Percentiles rank a stretch among this genome's conserved stretches.
Evolutionary conservation across 306 rosid species (phyloP).

Genomic region (Trifolium subterraneum): DNA sequence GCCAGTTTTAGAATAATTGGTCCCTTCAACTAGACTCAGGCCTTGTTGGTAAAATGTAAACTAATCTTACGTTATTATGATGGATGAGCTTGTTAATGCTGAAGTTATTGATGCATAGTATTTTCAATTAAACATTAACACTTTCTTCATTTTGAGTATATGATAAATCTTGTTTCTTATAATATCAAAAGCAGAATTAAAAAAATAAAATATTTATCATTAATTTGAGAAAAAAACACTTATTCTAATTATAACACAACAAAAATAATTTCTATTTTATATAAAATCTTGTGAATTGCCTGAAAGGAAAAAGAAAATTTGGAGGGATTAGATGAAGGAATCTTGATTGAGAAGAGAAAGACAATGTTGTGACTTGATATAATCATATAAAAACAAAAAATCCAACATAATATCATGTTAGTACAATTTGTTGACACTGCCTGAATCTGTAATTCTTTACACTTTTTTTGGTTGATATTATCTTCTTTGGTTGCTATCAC

Average conservation of each 20-base stretch:
- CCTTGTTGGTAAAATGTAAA: slow-evolving; percentile 37
- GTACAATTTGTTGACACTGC: slow-evolving; percentile 52
- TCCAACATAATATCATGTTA: slow-evolving; percentile 44
- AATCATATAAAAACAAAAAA: slow-evolving; percentile 43
- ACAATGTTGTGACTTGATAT: slow-evolving; percentile 31
- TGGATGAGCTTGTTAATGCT: slow-evolving; percentile 34
- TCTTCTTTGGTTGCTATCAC: slow-evolving; percentile 48
- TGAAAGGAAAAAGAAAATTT: slow-evolving; percentile 27
- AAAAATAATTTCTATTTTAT: not conserved
- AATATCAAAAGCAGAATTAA: slow-evolving; percentile 10
- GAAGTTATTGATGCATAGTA: slow-evolving; percentile 29
- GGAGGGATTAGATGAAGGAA: slow-evolving; percentile 35
- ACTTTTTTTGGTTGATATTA: slow-evolving; percentile 41
- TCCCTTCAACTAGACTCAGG: not conserved
- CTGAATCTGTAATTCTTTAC: slow-evolving; percentile 41
- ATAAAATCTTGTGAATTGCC: not conserved
- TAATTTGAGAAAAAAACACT: not conserved
- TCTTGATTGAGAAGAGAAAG: slow-evolving; percentile 38
- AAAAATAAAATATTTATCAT: not conserved
- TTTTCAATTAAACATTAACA: slow-evolving; percentile 16
- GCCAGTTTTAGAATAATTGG: not conserved
- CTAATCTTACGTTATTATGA: slow-evolving; percentile 15
- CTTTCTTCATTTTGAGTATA: slow-evolving; percentile 16
- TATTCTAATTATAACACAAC: not conserved
- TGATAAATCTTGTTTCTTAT: slow-evolving; percentile 2